Base-by-base conservation (phyloP, 352 stramenopile species). In the Phytopythium mirpurense region DNA sequence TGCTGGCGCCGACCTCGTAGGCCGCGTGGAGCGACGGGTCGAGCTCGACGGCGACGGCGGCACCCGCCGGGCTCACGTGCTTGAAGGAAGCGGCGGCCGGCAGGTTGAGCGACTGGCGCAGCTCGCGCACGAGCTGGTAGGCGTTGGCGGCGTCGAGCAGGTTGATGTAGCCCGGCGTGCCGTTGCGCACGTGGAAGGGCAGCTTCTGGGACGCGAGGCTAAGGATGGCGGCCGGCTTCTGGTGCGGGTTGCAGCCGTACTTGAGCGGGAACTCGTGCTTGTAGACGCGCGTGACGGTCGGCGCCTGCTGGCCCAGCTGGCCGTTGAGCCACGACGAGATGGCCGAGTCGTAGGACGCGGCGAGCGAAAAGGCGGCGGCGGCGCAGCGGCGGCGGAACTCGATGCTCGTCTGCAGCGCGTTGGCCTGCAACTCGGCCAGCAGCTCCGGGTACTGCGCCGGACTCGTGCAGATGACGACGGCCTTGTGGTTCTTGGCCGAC, bases 161-260 rank as follows among this genome's bases (percentile, higher is more conserved):
- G 77, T 99, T 99, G 68, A 99, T 99, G 84, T 99, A 99, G 21
- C 97, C 97, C 7, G 96, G 96, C n/a, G 85, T 95, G 44, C 95
- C 88, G 67, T 96, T 96, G 41, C 93, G 72, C 51, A 96, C 81
- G 57, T 72, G 72, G 68, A 97, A 97, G 2, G 89, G 89, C 36
- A 97, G 62, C 56, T 83, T 90, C 43, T 62, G 60, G 47, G 78
- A 78, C 4, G 78, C 59, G 15, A 82, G 70, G 32, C 75, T 90
- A 36, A 89, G 65, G 59, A 92, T 90, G 23, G 78, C 69, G 41
- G 97, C 91, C 24, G 96, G 96, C 67, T 98, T 98, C 81, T 99
- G 97, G 68, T 99, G 97, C 41, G 97, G 97, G 79, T 99, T 99
- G 87, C 96, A 99, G 53, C 97, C 92, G 67, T 98, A 98, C 68